These are phyloP conservation scores for Lactarius sp. DNA, from an alignment of 768 basidiomycete genomes.

Conservation along the genomic window DNA sequence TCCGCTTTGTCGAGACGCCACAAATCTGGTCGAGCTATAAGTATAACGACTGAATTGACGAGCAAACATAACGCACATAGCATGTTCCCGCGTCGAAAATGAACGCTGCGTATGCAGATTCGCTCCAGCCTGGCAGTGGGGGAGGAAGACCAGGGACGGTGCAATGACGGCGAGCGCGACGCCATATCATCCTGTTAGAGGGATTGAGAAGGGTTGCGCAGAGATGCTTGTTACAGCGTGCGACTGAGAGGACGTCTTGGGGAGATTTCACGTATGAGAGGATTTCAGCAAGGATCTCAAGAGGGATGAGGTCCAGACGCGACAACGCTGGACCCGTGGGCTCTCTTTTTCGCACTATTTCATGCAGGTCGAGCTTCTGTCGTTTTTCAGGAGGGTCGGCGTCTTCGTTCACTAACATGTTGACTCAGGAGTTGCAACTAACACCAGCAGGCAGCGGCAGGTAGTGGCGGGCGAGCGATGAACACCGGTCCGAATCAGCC, in stretches of 20 bases:
- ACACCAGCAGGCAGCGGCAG: no score
- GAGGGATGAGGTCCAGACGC: slow-evolving; percentile 38
- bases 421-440: neutral
- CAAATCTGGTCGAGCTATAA: neutral
- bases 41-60: neutral
- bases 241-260: slow-evolving; percentile 52
- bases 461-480: no score
- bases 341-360: neutral
- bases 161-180: slow-evolving; percentile 40
- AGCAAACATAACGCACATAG: slow-evolving; percentile 37
- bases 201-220: slow-evolving; percentile 45
- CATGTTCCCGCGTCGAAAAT: slow-evolving; percentile 56
- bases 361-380: neutral
- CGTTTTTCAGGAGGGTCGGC: neutral
- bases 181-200: slow-evolving; percentile 55
- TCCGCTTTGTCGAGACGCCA: slow-evolving; percentile 37
- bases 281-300: slow-evolving; percentile 63
- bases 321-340: neutral
- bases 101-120: slow-evolving; percentile 59
- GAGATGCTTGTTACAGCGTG: slow-evolving; percentile 53
- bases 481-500: no score
- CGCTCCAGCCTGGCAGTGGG: slow-evolving; percentile 43
- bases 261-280: slow-evolving; percentile 49
- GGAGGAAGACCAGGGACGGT: slow-evolving; percentile 38
- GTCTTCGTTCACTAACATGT: neutral